Percentiles rank a stretch among this genome's conserved stretches.
phyloP scores from a whole-genome alignment of 805 yeast species.

The Myxozyma lipomycoides region DNA sequence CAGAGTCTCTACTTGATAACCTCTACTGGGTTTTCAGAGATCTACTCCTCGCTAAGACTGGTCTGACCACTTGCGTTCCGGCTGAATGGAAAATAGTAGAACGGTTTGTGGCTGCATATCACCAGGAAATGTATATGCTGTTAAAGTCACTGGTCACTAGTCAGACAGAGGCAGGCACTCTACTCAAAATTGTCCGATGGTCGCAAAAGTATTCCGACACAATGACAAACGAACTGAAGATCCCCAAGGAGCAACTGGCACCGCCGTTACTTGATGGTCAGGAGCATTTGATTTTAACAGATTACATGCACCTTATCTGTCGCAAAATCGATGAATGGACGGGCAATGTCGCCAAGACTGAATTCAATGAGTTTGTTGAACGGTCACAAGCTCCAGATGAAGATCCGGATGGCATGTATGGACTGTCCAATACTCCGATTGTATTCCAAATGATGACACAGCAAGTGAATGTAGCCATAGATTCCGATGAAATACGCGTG shows the following conservation, averaged over 20 bases:
- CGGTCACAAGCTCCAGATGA: conserved; percentile 70
- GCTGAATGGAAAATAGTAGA: conserved; percentile 66
- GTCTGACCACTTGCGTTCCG: conserved; percentile 61
- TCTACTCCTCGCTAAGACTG: conserved; percentile 58
- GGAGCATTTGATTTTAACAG: conserved; percentile 68
- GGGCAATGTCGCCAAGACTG: conserved; percentile 60
- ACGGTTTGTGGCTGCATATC: conserved; percentile 62
- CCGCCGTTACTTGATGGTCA: conserved; percentile 67
- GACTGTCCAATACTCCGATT: conserved; percentile 72
- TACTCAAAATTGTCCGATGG: conserved; percentile 70
- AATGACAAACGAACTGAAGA: conserved; percentile 49
- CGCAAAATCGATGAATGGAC: conserved; percentile 84
- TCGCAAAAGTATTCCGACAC: conserved; percentile 63
- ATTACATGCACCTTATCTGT: conserved; percentile 68
- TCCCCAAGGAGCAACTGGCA: conserved; percentile 45
- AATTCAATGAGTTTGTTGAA: conserved; percentile 56
- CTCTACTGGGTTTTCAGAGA: conserved; percentile 84
- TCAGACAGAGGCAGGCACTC: conserved; percentile 75
- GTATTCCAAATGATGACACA: conserved; percentile 82
- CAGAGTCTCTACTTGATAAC: conserved; percentile 60
- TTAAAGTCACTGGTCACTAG: conserved; percentile 57
- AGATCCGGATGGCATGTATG: conserved; percentile 60
- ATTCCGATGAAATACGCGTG: conserved; percentile 74
- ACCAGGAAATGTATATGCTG: conserved; percentile 57
- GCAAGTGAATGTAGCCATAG: conserved; percentile 83